Percentiles rank a stretch among this genome's conserved stretches.
Evolutionary conservation across 2,329 filamentous ascomycete species (phyloP).

Genomic region (Venturia oleaginea): DNA sequence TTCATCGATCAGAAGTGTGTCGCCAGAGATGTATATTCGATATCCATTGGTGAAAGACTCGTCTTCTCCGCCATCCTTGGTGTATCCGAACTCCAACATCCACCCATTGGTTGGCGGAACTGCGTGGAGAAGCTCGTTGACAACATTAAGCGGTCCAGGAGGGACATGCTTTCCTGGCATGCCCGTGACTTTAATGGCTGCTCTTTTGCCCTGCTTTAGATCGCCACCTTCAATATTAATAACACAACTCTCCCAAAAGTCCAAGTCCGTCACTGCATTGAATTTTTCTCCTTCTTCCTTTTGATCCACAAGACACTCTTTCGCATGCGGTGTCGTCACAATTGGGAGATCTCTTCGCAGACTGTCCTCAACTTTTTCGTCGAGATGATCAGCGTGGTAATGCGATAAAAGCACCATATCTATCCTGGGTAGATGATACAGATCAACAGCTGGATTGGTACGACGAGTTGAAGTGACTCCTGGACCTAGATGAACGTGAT

Average conservation of each 20-base stretch:
- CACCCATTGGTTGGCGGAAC: constrained; percentile 59
- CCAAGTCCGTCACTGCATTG: constrained; percentile 45
- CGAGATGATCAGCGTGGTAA: constrained; percentile 55
- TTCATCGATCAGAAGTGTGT: constrained; percentile 55
- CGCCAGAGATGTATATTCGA: constrained; percentile 57
- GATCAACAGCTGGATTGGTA: constrained; percentile 52
- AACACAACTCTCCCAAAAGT: constrained; percentile 45
- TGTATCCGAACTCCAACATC: constrained; percentile 54
- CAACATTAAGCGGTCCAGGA: constrained; percentile 31
- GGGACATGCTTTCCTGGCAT: constrained; percentile 59
- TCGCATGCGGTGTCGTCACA: constrained; percentile 54
- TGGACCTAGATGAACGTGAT: constrained; percentile 58
- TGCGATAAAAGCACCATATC: constrained; percentile 54
- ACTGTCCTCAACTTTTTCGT: constrained; percentile 42
- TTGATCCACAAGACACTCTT: constrained; percentile 39
- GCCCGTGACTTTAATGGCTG: constrained; percentile 48
- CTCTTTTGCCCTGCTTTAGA: constrained; percentile 19
- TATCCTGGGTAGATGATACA: constrained; percentile 50
- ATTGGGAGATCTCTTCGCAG: constrained; percentile 49
- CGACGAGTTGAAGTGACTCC: constrained; percentile 47
- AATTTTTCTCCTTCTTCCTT: constrained; percentile 42
- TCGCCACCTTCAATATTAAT: constrained; percentile 32
- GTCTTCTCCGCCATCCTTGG: constrained; percentile 16
- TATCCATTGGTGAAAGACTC: constrained; percentile 40
- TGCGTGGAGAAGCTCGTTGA: constrained; percentile 40